phyloP scores from a whole-genome alignment of 106 monocot genomes.

The Agapanthus africanus region DNA sequence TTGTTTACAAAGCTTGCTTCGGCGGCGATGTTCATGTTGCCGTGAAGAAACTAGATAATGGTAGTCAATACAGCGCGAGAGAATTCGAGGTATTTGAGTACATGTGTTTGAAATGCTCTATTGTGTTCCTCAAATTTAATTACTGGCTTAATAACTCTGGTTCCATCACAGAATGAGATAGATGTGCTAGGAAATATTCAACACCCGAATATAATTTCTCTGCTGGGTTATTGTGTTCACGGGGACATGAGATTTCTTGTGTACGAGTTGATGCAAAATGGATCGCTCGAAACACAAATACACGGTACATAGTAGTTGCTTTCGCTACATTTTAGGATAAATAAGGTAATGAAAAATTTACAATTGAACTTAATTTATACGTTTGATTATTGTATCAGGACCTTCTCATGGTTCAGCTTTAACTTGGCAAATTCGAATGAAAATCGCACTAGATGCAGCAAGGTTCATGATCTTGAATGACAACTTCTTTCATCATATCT shows the following conservation, averaged over 20 bases:
- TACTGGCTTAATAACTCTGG: too few species aligned
- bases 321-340: background rate
- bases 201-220: constrained; percentile 82
- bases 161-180: constrained; percentile 73
- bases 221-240: constrained; percentile 66
- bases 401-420: constrained; percentile 61
- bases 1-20: constrained; percentile 69
- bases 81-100: background rate
- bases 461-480: constrained; percentile 47
- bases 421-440: constrained; percentile 91
- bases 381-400: too few species aligned
- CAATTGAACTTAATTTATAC: constrained; percentile 9
- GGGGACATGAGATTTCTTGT: constrained; percentile 62
- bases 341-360: background rate
- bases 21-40: constrained; percentile 46
- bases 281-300: constrained; percentile 69
- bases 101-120: too few species aligned
- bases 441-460: constrained; percentile 90
- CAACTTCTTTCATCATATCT: background rate
- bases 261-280: constrained; percentile 84
- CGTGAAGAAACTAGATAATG: constrained; percentile 21
- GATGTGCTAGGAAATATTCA: constrained; percentile 63
- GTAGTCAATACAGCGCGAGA: background rate
- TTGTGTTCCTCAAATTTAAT: too few species aligned
- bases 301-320: constrained; percentile 48